A percentile compares a stretch with the other conserved stretches of the same genome.
Conservation (phyloP, 306 rosid genomes). For the Inga leiocalycina region DNA sequence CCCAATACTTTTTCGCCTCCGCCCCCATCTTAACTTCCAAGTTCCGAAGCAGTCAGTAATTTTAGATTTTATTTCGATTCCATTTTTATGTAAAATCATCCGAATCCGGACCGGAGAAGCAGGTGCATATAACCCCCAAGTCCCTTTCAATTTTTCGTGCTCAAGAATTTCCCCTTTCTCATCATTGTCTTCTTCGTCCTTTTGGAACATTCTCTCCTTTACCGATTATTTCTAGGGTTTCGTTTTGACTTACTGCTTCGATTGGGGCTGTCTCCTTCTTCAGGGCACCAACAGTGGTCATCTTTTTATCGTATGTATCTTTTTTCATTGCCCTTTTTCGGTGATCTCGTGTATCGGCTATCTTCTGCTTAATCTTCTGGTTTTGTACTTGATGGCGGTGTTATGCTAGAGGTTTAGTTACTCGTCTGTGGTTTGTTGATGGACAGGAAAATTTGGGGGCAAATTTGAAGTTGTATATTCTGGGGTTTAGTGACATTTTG, state of each 20-base stretch:
- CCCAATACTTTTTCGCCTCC: neutral
- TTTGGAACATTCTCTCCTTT: slow-evolving; percentile 4
- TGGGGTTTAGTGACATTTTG: neutral
- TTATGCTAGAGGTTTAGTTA: neutral
- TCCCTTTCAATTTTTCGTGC: neutral
- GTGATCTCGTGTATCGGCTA: neutral
- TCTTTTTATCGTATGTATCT: neutral
- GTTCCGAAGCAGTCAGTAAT: neutral
- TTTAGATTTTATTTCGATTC: neutral
- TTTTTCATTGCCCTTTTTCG: neutral
- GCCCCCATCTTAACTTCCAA: neutral
- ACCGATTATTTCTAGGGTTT: slow-evolving; percentile 20
- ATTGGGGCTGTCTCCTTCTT: neutral
- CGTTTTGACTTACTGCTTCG: neutral
- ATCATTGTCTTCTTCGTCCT: slow-evolving; percentile 14
- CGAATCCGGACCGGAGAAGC: neutral
- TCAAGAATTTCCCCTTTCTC: neutral
- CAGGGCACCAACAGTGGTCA: neutral
- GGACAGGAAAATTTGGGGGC: neutral
- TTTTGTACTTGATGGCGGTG: neutral
- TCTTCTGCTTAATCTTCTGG: neutral
- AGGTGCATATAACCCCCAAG: neutral
- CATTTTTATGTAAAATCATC: neutral
- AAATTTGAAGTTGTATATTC: neutral
- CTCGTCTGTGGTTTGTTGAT: neutral